A percentile compares a stretch with the other conserved stretches of the same genome.
Conservation (phyloP, 306 rosid genomes). For the Ammopiptanthus mongolicus region DNA sequence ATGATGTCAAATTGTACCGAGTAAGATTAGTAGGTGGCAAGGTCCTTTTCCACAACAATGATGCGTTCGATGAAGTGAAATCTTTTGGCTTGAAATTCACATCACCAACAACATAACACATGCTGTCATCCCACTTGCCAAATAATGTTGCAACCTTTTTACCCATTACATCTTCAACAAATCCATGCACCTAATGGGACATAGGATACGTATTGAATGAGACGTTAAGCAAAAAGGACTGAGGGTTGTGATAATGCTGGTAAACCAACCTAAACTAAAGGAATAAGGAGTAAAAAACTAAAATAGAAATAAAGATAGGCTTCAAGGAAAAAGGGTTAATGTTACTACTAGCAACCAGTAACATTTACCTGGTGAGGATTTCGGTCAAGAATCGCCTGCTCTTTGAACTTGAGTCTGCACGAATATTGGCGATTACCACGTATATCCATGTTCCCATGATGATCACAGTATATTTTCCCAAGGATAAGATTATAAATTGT, state of each 20-base stretch:
- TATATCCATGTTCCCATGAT: conserved; percentile 89
- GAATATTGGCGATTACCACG: conserved; percentile 83
- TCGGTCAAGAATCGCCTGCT: conserved; percentile 90
- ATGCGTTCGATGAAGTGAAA: conserved; percentile 39
- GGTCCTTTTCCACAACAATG: conserved; percentile 75
- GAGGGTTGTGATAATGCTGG: background rate
- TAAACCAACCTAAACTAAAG: background rate
- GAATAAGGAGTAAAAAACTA: too few species aligned
- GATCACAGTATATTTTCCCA: conserved; percentile 91
- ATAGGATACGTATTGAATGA: conserved; percentile 4
- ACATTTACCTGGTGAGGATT: conserved; percentile 88
- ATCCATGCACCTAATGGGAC: conserved; percentile 67
- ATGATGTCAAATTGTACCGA: conserved; percentile 93
- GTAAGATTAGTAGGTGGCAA: conserved; percentile 62
- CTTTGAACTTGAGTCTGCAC: conserved; percentile 84
- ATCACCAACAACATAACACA: conserved; percentile 60
- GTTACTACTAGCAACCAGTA: background rate
- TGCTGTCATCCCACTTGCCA: conserved; percentile 95
- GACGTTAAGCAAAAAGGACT: background rate
- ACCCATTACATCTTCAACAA: conserved; percentile 68
- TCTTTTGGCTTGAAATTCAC: conserved; percentile 50
- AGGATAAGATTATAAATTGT: conserved; percentile 88
- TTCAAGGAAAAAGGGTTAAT: background rate
- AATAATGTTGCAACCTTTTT: conserved; percentile 62
- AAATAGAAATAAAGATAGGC: background rate